Evolutionary conservation across 305 asterid species (phyloP).

Genomic region (Solanum hybrid): DNA sequence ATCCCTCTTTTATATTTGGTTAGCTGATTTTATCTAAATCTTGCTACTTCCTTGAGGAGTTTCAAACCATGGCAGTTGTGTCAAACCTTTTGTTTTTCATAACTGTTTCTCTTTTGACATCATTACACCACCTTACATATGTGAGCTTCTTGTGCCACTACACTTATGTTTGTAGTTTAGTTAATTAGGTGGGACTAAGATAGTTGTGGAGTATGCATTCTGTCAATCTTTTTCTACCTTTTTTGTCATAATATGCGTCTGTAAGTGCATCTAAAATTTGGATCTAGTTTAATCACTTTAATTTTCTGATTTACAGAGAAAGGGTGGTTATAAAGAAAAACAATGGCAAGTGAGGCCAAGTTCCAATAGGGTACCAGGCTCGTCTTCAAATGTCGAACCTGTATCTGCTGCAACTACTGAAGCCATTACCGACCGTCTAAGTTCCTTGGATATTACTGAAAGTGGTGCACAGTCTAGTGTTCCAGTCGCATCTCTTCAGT

Average conservation of each 20-base stretch:
- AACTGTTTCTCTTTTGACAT: background rate
- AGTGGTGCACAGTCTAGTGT: conserved; percentile 27
- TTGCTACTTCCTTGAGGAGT: background rate
- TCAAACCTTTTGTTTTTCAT: background rate
- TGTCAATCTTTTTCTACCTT: background rate
- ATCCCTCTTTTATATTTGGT: background rate
- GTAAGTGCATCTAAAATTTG: background rate
- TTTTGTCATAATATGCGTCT: background rate
- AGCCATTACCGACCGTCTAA: conserved; percentile 31
- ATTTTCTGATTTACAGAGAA: conserved; percentile 31
- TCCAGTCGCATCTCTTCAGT: conserved; percentile 28
- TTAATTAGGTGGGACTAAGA: background rate
- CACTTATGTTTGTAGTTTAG: background rate
- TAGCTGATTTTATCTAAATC: background rate
- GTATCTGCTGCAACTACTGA: conserved; percentile 29
- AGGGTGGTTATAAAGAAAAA: conserved; percentile 32
- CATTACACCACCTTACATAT: background rate
- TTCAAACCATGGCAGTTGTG: background rate
- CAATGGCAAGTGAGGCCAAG: conserved; percentile 44
- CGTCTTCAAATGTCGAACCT: conserved; percentile 22
- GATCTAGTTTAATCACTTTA: background rate
- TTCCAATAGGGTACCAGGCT: conserved; percentile 15
- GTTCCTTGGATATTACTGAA: conserved; percentile 36
- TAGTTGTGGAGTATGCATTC: background rate
- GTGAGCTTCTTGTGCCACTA: background rate